Evolutionary conservation across 371 early-diverging fungal species (phyloP).

Genomic region (Mortierella sp.): DNA sequence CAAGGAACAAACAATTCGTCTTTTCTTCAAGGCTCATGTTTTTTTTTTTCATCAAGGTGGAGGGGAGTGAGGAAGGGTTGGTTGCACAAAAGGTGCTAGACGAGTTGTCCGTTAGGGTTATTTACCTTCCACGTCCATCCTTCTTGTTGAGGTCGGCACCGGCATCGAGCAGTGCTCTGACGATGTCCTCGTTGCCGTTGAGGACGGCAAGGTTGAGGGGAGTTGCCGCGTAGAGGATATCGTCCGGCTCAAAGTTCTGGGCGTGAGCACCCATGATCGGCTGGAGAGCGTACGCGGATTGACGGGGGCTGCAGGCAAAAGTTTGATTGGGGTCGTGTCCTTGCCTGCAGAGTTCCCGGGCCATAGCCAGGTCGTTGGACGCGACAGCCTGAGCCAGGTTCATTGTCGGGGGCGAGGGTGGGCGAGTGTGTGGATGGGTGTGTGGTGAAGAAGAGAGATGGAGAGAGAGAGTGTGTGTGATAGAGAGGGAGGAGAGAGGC

Average conservation of each 20-base stretch:
- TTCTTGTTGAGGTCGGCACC: slow-evolving; percentile 73
- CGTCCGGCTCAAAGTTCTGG: slow-evolving; percentile 51
- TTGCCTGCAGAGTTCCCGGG: slow-evolving; percentile 56
- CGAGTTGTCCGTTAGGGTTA: not conserved
- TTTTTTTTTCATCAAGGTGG: not conserved
- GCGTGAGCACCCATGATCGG: slow-evolving; percentile 55
- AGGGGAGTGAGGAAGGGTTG: not conserved
- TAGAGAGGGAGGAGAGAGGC: too few species aligned
- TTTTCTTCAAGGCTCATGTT: too few species aligned
- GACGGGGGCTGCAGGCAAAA: slow-evolving; percentile 57
- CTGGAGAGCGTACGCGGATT: slow-evolving; percentile 49
- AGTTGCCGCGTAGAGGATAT: slow-evolving; percentile 62
- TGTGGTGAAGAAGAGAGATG: not conserved
- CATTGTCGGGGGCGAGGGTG: slow-evolving; percentile 51
- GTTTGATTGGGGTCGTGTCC: slow-evolving; percentile 65
- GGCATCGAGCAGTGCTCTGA: slow-evolving; percentile 63
- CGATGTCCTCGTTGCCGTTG: slow-evolving; percentile 72
- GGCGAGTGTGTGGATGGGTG: not conserved
- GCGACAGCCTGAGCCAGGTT: slow-evolving; percentile 63
- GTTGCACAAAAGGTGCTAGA: too few species aligned
- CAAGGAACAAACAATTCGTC: too few species aligned
- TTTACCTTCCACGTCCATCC: slow-evolving; percentile 77
- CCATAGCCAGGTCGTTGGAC: slow-evolving; percentile 62
- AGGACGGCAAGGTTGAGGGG: slow-evolving; percentile 78
- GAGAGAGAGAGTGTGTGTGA: not conserved